Evolutionary conservation across 208 protist species (phyloP), one percentile per base, ranked within the genome.

Genomic region (Naegleria gruberi): DNA sequence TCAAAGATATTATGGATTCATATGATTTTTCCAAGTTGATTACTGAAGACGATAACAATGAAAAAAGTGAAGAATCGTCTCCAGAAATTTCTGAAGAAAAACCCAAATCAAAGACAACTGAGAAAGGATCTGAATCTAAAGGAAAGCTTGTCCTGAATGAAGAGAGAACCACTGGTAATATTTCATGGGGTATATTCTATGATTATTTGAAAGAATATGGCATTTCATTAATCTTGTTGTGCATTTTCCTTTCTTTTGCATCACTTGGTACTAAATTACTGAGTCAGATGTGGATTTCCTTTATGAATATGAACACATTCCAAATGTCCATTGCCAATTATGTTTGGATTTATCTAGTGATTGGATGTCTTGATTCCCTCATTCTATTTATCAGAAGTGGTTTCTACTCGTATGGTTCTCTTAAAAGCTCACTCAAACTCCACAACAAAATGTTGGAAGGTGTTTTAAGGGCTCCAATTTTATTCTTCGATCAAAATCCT

Each of bases 401-500:
- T 30, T 30, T 23, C 8, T 51, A 6, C 51, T 12, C 5, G n/a
- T 37, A 34, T 73, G 12, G 2, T 43, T n/a, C 15, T 43, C 6
- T 88, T 4, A 40, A 73, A 42, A 42, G 26, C 15, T 57, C 91
- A 1, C 77, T 41, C 2, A 90, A 91, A 44, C 51, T 97, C 57
- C 95, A 97, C 89, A 37, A 89, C 6, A 73, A 74, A 6, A 41
- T 97, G 17, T 92, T 97, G 17, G 26, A 89, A 26, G 94, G 93
- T 19, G 89, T 97, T 8, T 87, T 92, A 0, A 85, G 87, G 0
- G 94, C 92, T 40, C 94, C 91, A 26, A 94, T 97, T 92, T 90
- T 90, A 30, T 99, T 98, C 91, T 99, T 98, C 93, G 97, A 99
- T 91, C 95, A 93, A 3, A 99, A 97, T 6, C 97, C 97, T 0